A percentile compares a stretch with the other conserved stretches of the same genome.
phyloP scores from a whole-genome alignment of 371 early-diverging fungal genomes.

The Amoeboaphelidium occidentale region DNA sequence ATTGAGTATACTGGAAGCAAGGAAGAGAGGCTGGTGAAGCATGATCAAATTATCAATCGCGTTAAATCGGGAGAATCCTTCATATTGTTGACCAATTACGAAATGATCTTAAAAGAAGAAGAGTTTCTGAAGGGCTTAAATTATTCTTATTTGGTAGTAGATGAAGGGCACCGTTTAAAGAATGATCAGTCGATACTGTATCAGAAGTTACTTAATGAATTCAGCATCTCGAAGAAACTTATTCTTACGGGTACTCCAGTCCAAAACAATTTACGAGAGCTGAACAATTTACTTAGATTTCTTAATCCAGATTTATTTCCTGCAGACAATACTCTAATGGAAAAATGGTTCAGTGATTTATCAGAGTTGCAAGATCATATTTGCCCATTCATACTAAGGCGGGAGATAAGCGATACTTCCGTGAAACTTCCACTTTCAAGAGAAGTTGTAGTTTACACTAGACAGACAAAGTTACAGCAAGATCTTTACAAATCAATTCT shows the following conservation, averaged over 20 bases:
- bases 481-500: background rate
- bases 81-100: slow-evolving; percentile 78
- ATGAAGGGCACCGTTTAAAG: slow-evolving; percentile 77
- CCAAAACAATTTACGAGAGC: slow-evolving; percentile 64
- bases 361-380: too few species aligned
- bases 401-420: too few species aligned
- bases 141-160: slow-evolving; percentile 67
- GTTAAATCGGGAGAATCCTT: slow-evolving; percentile 45
- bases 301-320: slow-evolving; percentile 33
- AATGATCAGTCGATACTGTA: slow-evolving; percentile 65
- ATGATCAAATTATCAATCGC: too few species aligned
- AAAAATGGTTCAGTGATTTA: too few species aligned
- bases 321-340: background rate
- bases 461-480: background rate
- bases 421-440: background rate
- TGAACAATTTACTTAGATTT: slow-evolving; percentile 50
- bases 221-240: slow-evolving; percentile 46
- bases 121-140: slow-evolving; percentile 37
- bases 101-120: slow-evolving; percentile 74
- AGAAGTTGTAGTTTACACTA: background rate
- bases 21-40: too few species aligned
- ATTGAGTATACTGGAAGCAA: slow-evolving; percentile 52
- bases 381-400: too few species aligned
- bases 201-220: slow-evolving; percentile 44
- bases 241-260: slow-evolving; percentile 75